A percentile compares a stretch with the other conserved stretches of the same genome.
Conservation (phyloP, 257 asterid genomes). For the Przewalskia tangutica region DNA sequence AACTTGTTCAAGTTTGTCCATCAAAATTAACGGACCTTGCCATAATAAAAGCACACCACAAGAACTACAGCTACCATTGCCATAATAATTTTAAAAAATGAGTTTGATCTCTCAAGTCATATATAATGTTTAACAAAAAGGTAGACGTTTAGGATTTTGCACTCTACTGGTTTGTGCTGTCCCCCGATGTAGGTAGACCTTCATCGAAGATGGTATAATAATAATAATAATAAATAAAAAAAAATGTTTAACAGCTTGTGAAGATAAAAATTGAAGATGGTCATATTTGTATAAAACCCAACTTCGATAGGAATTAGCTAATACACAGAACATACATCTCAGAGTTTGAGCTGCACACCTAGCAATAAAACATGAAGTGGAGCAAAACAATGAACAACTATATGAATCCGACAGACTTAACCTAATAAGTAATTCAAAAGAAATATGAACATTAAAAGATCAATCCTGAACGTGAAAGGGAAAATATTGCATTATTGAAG, state of each 20-base stretch:
- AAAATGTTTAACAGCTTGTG: neutral
- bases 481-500: slow-evolving; percentile 16
- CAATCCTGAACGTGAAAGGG: slow-evolving; percentile 7
- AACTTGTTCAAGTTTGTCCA: no score
- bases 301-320: neutral
- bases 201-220: neutral
- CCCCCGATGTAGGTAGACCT: neutral
- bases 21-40: no score
- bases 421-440: slow-evolving; percentile 2
- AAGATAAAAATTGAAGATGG: neutral
- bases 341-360: slow-evolving; percentile 1
- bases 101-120: neutral
- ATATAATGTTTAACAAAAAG: neutral
- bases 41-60: neutral
- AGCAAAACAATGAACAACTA: neutral
- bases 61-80: neutral
- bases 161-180: neutral
- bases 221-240: no score
- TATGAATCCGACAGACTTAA: neutral
- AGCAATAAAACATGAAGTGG: neutral
- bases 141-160: neutral
- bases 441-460: slow-evolving; percentile 16
- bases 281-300: neutral
- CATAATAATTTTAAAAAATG: neutral
- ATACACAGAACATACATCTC: neutral